Percentiles rank a stretch among this genome's conserved stretches.
phyloP scores from a whole-genome alignment of 306 rosid species.

The Lathyrus oleraceus region DNA sequence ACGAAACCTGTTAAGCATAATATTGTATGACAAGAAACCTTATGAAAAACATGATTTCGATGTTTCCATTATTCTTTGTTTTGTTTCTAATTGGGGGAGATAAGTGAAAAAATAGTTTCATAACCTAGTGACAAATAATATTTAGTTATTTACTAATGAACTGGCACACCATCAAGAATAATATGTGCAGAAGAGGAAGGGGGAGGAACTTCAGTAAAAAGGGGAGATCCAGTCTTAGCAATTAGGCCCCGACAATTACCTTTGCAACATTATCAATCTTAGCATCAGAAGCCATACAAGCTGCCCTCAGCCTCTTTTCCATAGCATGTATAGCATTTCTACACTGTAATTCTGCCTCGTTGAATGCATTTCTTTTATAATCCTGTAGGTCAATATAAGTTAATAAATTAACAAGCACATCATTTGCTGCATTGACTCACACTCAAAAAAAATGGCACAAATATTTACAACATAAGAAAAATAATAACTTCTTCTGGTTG shows the following conservation, averaged over 20 bases:
- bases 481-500: background rate
- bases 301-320: slow-evolving; percentile 89
- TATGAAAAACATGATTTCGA: background rate
- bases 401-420: slow-evolving; percentile 14
- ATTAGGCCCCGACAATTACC: slow-evolving; percentile 47
- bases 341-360: slow-evolving; percentile 89
- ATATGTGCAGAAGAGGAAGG: background rate
- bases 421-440: slow-evolving; percentile 8
- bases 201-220: background rate
- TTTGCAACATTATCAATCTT: slow-evolving; percentile 71
- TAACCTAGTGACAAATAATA: background rate
- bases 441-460: background rate
- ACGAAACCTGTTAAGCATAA: background rate
- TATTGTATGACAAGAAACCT: background rate
- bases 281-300: slow-evolving; percentile 84
- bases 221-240: background rate
- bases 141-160: background rate
- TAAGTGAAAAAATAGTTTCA: background rate
- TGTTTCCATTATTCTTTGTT: background rate
- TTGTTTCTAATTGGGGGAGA: background rate
- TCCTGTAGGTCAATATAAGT: slow-evolving; percentile 63
- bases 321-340: slow-evolving; percentile 76
- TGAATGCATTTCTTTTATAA: slow-evolving; percentile 72
- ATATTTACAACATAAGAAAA: background rate
- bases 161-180: background rate